Percentiles rank a stretch among this genome's conserved stretches.
Conservation (phyloP, 176 grass and related monocot genomes). For the Paspalum notatum region DNA sequence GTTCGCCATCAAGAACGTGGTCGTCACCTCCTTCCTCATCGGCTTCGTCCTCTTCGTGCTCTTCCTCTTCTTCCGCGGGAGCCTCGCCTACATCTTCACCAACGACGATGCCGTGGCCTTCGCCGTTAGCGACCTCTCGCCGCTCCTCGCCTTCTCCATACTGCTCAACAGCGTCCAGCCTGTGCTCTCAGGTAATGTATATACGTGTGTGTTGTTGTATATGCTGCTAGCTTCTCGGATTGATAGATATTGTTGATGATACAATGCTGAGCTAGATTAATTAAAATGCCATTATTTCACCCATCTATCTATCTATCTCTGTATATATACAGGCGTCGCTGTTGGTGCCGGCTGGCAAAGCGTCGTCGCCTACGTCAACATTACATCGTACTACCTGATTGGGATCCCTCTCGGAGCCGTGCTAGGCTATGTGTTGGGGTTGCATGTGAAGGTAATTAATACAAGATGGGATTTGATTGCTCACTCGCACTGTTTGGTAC, state of each 20-base stretch:
- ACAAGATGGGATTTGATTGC: too few species aligned
- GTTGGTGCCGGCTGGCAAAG: conserved; percentile 80
- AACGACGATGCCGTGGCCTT: conserved; percentile 45
- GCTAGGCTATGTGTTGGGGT: conserved; percentile 66
- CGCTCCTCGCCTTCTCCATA: conserved; percentile 84
- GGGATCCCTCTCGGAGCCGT: conserved; percentile 73
- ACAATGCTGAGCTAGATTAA: too few species aligned
- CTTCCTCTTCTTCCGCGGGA: conserved; percentile 64
- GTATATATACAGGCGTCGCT: conserved; percentile 65
- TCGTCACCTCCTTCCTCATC: conserved; percentile 51
- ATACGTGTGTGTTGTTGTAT: too few species aligned
- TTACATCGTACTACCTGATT: conserved; percentile 80
- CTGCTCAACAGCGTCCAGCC: conserved; percentile 87
- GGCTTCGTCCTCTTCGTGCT: conserved; percentile 60
- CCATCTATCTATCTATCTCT: too few species aligned
- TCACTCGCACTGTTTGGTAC: too few species aligned
- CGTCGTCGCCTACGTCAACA: conserved; percentile 80
- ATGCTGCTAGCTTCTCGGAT: too few species aligned
- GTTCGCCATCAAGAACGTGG: conserved; percentile 67
- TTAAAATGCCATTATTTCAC: too few species aligned
- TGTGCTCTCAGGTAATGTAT: conserved; percentile 66
- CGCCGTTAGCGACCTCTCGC: conserved; percentile 69
- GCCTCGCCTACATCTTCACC: conserved; percentile 81
- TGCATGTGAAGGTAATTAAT: conserved; percentile 52
- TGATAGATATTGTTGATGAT: too few species aligned